Conservation (phyloP, 768 basidiomycete species). For the Boletus rubropictus region DNA sequence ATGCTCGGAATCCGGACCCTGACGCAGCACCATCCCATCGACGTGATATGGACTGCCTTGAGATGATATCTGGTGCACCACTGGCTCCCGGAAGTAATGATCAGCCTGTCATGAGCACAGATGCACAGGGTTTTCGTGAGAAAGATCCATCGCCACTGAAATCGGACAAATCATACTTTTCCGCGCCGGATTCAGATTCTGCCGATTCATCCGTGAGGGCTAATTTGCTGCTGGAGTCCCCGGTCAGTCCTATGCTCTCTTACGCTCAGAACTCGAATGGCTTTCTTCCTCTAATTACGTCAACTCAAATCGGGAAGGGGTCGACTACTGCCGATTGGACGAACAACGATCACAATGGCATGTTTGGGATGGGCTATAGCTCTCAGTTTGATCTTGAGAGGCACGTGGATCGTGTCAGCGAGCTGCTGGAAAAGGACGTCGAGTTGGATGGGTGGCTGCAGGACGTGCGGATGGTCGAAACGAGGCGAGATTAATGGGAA, state of each 20-base stretch:
- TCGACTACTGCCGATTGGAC: slow-evolving; percentile 10
- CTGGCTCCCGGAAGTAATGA: slow-evolving; percentile 5
- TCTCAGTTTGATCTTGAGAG: slow-evolving; percentile 56
- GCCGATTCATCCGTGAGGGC: slow-evolving; percentile 21
- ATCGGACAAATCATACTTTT: slow-evolving; percentile 33
- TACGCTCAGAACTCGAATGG: slow-evolving; percentile 32
- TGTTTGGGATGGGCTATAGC: slow-evolving; percentile 42
- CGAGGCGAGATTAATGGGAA: slow-evolving; percentile 16
- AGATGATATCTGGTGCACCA: neutral
- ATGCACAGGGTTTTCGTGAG: neutral
- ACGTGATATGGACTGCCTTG: neutral
- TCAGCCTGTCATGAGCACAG: neutral
- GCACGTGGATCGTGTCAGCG: slow-evolving; percentile 48
- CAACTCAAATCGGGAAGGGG: slow-evolving; percentile 30
- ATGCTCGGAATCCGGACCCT: neutral
- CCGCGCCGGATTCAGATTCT: slow-evolving; percentile 34
- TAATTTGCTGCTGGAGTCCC: slow-evolving; percentile 31
- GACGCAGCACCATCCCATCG: neutral
- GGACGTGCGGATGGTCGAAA: slow-evolving; percentile 34
- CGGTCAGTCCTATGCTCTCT: slow-evolving; percentile 29
- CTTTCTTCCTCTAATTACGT: slow-evolving; percentile 35
- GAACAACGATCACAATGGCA: slow-evolving; percentile 18
- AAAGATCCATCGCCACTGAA: slow-evolving; percentile 28
- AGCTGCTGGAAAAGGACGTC: slow-evolving; percentile 52
- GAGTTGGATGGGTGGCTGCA: slow-evolving; percentile 52